These are phyloP conservation scores for Detonula confervacea DNA, from an alignment of 352 stramenopile species.

Conservation along the genomic window DNA sequence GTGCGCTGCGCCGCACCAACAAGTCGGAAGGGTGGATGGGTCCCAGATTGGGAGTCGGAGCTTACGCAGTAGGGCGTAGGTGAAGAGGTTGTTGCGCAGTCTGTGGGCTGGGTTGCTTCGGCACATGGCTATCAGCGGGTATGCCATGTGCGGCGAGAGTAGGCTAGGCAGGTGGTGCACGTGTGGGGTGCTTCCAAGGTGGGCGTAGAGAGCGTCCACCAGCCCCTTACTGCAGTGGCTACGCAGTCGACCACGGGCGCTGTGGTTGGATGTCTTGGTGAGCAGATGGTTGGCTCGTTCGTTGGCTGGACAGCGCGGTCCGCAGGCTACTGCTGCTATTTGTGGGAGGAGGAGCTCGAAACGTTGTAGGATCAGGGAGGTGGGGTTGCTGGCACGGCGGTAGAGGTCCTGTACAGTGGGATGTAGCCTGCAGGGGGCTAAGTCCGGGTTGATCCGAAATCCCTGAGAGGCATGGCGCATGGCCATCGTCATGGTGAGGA, in stretches of 20 bases:
- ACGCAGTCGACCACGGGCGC: constrained; percentile 7
- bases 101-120: constrained; percentile 5
- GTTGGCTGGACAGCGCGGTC: background rate
- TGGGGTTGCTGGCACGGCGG: background rate
- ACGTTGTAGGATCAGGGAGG: constrained; percentile 8
- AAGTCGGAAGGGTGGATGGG: background rate
- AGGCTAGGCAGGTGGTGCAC: constrained; percentile 21
- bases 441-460: background rate
- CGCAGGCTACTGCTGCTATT: constrained; percentile 8
- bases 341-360: constrained; percentile 18
- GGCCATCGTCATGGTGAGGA: background rate
- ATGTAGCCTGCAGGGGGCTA: background rate
- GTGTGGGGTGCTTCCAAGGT: background rate
- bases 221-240: background rate
- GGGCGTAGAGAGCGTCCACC: background rate
- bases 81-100: constrained; percentile 5
- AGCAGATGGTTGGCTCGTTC: constrained; percentile 14
- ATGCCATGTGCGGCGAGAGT: constrained; percentile 20
- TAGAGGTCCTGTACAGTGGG: constrained; percentile 8
- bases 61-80: constrained; percentile 10
- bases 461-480: too few relatives aligned
- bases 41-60: constrained; percentile 20
- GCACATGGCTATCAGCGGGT: constrained; percentile 34
- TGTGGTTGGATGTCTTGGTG: background rate
- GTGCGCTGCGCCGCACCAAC: constrained; percentile 6